Percentiles rank a stretch among this genome's conserved stretches.
Conservation (phyloP, 331 rosid genomes). For the Malus hybrid region DNA sequence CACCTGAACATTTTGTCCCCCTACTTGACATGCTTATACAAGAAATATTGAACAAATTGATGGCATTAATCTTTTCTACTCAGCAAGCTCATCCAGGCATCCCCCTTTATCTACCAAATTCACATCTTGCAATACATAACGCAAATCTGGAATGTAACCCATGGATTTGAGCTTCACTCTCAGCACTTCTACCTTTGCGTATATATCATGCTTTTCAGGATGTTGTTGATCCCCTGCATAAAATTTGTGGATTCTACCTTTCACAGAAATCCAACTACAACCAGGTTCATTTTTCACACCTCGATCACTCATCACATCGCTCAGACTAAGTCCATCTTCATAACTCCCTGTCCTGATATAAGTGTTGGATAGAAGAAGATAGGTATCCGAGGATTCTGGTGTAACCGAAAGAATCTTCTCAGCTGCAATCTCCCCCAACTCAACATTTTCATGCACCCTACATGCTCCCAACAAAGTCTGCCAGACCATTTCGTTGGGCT, state of each 20-base stretch:
- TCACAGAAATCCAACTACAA: slow-evolving; percentile 56
- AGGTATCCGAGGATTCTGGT: slow-evolving; percentile 50
- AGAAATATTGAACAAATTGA: background rate
- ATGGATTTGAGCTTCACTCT: slow-evolving; percentile 22
- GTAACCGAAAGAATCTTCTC: slow-evolving; percentile 42
- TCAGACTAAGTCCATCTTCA: slow-evolving; percentile 39
- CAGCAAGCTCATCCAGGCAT: background rate
- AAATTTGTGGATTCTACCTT: slow-evolving; percentile 56
- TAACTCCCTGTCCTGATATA: slow-evolving; percentile 44
- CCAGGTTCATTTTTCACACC: slow-evolving; percentile 65
- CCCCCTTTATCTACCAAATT: background rate
- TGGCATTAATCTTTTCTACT: background rate
- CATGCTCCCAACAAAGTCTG: slow-evolving; percentile 75
- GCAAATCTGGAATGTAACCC: slow-evolving; percentile 17
- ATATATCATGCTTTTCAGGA: slow-evolving; percentile 42
- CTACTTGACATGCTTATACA: background rate
- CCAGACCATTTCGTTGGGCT: slow-evolving; percentile 70
- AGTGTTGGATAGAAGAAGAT: slow-evolving; percentile 61
- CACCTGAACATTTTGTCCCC: background rate
- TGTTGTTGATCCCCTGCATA: slow-evolving; percentile 62
- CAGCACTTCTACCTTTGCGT: slow-evolving; percentile 39
- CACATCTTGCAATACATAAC: slow-evolving; percentile 1
- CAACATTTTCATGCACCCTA: slow-evolving; percentile 56
- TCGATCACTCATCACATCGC: slow-evolving; percentile 54
- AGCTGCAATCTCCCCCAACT: slow-evolving; percentile 60